Percentiles rank a stretch among this genome's conserved stretches.
These are phyloP conservation scores for Lasiosphaeria miniovina DNA, from an alignment of 495 filamentous ascomycete genomes.

Conservation along the genomic window DNA sequence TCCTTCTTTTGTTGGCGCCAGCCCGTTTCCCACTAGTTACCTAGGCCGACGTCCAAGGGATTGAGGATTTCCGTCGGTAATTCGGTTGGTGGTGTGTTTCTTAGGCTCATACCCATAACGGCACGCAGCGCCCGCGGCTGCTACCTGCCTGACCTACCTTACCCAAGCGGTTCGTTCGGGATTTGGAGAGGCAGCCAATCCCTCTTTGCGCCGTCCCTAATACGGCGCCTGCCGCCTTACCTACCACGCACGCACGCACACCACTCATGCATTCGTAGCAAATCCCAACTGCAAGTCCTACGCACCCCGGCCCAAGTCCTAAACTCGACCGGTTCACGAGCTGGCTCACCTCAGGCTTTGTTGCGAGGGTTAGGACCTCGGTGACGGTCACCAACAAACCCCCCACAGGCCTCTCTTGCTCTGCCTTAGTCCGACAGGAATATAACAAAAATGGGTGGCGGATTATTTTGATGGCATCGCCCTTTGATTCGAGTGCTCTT, in stretches of 20 bases:
- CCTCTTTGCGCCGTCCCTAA: slow-evolving; percentile 8
- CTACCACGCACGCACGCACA: slow-evolving; percentile 3
- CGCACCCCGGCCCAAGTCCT: slow-evolving; percentile 15
- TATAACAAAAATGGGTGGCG: slow-evolving; percentile 39
- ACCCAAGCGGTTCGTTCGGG: not conserved
- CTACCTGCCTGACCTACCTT: no score
- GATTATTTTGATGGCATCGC: slow-evolving; percentile 21
- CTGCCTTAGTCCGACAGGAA: slow-evolving; percentile 8
- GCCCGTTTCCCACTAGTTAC: no score
- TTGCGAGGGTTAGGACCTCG: slow-evolving; percentile 21
- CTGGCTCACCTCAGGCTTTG: slow-evolving; percentile 5
- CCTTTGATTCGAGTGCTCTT: slow-evolving; percentile 14
- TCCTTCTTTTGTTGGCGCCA: no score
- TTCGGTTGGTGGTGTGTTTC: no score
- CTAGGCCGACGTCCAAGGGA: no score
- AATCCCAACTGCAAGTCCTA: slow-evolving; percentile 17
- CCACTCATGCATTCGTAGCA: slow-evolving; percentile 20
- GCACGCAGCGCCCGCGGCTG: no score
- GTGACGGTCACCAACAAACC: slow-evolving; percentile 18
- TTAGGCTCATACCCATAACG: no score
- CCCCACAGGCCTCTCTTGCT: slow-evolving; percentile 16
- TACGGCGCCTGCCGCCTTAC: slow-evolving; percentile 15
- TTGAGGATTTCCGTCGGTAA: no score
- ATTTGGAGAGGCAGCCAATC: slow-evolving; percentile 30
- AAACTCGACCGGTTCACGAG: slow-evolving; percentile 8